Evolutionary conservation across 768 basidiomycete genomes (phyloP), one percentile per base, ranked within the genome.

Genomic region (Guyanaporus albipodus): DNA sequence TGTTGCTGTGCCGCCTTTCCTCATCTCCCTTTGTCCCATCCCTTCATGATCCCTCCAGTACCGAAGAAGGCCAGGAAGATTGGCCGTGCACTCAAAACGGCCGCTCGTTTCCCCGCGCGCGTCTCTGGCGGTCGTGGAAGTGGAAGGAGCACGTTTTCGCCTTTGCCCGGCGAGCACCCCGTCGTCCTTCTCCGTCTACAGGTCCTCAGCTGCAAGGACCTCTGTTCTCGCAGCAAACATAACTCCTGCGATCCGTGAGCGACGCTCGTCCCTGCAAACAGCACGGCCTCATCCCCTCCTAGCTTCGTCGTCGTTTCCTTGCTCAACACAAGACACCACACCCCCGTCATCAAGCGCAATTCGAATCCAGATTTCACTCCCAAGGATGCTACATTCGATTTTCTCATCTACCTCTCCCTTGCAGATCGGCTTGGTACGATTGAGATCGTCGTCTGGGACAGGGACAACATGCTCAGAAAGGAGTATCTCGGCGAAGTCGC

Each of bases 391-490:
- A 93, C 91, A 0, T 97, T 93, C 62, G 89, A 95, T 48, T 91
- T 94, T 56, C 87, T 91, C 0, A 74, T 96, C 15, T 89, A 87
- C 55, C 73, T 86, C 15, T 86, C 83, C 14, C 75, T 87, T 22
- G 83, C 84, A 1, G 85, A 87, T 55, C 72, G 73, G 36, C 74
- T 89, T 5, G 85, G 87, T 27, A 80, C 77, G 2, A 57, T 97
- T 34, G 93, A 97, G 66, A 71, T 91, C 27, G 83, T 96, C 11
- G 75, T 93, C 0, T 99, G 95, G 94, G 93, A 94, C 67, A 92
- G 86, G 70, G 94, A 97, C 66, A 72, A 89, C 54, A 64, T 92
- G 58, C 48, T 70, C 46, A 79, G 75, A 58, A 96, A 93, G 70
- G 95, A 97, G 36, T 99, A 96, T 63, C 75, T 99, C 14, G 96